These are phyloP conservation scores for Zymoseptoria pseudotritici DNA, from an alignment of 2,329 filamentous ascomycete species.

Conservation along the genomic window DNA sequence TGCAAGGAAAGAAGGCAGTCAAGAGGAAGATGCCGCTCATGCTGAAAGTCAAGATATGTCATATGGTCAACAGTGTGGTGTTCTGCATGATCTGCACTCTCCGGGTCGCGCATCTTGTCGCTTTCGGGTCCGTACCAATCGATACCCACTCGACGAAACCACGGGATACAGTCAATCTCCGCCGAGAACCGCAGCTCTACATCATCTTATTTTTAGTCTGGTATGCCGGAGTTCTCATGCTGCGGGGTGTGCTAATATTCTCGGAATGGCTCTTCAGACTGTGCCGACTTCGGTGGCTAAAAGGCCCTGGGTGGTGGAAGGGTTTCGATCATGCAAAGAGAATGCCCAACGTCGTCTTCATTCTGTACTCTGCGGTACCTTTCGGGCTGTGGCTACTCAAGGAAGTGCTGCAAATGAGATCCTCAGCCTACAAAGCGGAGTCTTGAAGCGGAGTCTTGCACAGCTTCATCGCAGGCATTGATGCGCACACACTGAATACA, in stretches of 20 bases:
- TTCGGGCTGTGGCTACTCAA: neutral
- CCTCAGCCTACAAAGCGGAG: neutral
- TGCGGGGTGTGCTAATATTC: neutral
- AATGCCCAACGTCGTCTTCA: neutral
- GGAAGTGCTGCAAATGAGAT: neutral
- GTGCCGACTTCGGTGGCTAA: neutral
- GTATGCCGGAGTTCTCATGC: neutral
- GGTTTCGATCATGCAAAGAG: neutral
- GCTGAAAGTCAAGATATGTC: no score
- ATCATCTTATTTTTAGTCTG: no score
- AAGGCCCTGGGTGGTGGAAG: neutral
- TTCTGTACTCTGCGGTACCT: neutral
- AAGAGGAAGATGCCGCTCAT: no score
- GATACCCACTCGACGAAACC: no score
- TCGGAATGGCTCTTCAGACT: neutral
- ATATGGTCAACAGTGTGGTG: no score
- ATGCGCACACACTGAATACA: neutral
- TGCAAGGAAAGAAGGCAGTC: no score
- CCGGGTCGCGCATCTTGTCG: no score
- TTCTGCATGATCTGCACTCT: no score
- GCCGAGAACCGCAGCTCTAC: no score
- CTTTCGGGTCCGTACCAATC: no score
- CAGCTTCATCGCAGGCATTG: neutral
- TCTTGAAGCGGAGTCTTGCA: neutral
- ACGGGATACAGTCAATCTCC: no score